Percentiles rank a stretch among this genome's conserved stretches.
These are phyloP conservation scores for Naematelia encephala DNA, from an alignment of 768 basidiomycete genomes.

Conservation along the genomic window DNA sequence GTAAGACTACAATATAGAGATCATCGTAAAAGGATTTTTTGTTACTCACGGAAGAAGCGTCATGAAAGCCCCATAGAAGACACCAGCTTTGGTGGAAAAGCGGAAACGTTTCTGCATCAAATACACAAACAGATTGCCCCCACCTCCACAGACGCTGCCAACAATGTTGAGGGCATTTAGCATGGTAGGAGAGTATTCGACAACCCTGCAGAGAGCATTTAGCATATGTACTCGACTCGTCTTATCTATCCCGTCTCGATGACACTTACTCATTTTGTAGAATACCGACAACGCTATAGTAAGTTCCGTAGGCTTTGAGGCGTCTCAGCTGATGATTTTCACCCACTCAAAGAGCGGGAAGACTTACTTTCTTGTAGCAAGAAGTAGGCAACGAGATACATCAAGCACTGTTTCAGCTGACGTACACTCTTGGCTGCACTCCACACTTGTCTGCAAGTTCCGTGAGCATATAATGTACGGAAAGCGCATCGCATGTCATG, in stretches of 20 bases:
- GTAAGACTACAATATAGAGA: no score
- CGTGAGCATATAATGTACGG: no score
- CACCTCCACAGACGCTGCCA: constrained; percentile 7
- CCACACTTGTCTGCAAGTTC: constrained; percentile 16
- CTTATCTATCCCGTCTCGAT: no score
- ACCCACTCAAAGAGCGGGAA: neutral
- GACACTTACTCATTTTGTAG: constrained; percentile 12
- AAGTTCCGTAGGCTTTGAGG: constrained; percentile 13
- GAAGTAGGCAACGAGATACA: constrained; percentile 18
- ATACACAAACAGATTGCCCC: constrained; percentile 7
- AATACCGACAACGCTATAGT: constrained; percentile 10
- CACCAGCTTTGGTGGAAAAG: constrained; percentile 5
- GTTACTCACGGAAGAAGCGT: constrained; percentile 11
- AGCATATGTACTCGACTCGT: no score
- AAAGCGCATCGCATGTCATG: no score
- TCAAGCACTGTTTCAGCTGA: constrained; percentile 13
- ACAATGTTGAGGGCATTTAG: constrained; percentile 8
- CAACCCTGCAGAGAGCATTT: no score
- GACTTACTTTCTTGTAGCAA: constrained; percentile 11
- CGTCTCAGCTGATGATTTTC: neutral
- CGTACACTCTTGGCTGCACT: constrained; percentile 6
- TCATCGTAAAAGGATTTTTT: no score
- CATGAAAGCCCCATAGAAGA: constrained; percentile 16
- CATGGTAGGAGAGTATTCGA: constrained; percentile 15
- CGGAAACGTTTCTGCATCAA: constrained; percentile 12